Conservation (phyloP, 768 basidiomycete species). For the Thelephora aurantiotincta region DNA sequence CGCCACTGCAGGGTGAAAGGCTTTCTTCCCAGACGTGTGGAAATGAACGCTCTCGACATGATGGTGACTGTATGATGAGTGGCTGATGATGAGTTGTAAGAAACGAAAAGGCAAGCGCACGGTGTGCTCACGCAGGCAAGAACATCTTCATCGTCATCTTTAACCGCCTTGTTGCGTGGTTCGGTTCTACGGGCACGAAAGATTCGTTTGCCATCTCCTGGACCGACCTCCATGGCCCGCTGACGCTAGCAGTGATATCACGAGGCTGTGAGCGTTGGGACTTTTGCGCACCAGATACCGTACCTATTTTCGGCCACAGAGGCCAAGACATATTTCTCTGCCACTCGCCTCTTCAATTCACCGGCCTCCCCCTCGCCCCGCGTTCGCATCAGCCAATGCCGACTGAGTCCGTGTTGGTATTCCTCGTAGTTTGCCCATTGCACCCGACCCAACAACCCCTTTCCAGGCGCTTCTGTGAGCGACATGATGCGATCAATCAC, state of each 20-base stretch:
- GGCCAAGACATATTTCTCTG: constrained; percentile 51
- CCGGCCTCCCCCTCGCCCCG: constrained; percentile 28
- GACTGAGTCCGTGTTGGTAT: constrained; percentile 53
- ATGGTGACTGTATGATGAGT: constrained; percentile 38
- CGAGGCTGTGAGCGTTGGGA: neutral
- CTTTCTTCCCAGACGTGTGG: constrained; percentile 22
- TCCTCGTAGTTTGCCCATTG: constrained; percentile 64
- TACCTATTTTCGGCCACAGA: constrained; percentile 61
- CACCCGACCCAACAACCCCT: constrained; percentile 26
- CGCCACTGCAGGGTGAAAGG: constrained; percentile 51
- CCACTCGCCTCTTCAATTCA: constrained; percentile 29
- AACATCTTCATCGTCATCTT: constrained; percentile 35
- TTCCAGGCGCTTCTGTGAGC: neutral
- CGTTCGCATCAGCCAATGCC: constrained; percentile 40
- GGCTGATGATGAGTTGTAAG: neutral
- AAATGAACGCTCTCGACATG: constrained; percentile 69
- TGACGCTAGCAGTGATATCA: constrained; percentile 40
- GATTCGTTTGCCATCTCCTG: constrained; percentile 63
- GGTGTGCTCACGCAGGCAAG: constrained; percentile 40
- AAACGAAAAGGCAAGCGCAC: neutral
- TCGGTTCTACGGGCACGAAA: constrained; percentile 28
- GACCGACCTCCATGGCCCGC: constrained; percentile 54
- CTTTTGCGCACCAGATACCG: neutral
- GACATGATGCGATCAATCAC: constrained; percentile 19
- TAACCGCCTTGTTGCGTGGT: constrained; percentile 6